Percentiles rank a stretch among this genome's conserved stretches.
Conservation (phyloP, 2,329 filamentous ascomycete genomes). For the Bipolaris gigantea region DNA sequence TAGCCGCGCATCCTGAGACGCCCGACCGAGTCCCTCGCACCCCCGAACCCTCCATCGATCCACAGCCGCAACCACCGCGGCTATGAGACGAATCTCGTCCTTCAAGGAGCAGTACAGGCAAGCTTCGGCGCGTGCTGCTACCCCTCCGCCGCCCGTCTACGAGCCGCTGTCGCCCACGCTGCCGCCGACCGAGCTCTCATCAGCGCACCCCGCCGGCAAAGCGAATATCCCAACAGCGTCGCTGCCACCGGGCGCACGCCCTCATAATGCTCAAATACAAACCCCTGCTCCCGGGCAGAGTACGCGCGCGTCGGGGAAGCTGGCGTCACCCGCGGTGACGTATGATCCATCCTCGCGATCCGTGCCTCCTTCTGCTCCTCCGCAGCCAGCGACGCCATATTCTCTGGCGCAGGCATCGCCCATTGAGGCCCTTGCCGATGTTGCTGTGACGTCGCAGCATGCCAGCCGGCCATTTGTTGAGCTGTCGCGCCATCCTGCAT, state of each 20-base stretch:
- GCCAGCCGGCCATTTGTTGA: slow-evolving; percentile 39
- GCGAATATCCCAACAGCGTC: slow-evolving; percentile 14
- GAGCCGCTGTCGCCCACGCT: slow-evolving; percentile 44
- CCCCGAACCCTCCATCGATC: slow-evolving; percentile 21
- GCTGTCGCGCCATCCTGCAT: slow-evolving; percentile 26
- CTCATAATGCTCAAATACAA: slow-evolving; percentile 13
- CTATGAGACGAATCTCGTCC: slow-evolving; percentile 35
- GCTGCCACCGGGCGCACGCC: slow-evolving; percentile 8
- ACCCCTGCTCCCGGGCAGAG: neutral
- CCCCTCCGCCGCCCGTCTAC: slow-evolving; percentile 38
- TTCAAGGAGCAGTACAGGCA: slow-evolving; percentile 41
- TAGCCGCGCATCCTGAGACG: slow-evolving; percentile 35
- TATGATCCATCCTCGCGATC: slow-evolving; percentile 23
- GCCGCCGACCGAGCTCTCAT: slow-evolving; percentile 20
- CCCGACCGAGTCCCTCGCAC: slow-evolving; percentile 25
- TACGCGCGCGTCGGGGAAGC: slow-evolving; percentile 16
- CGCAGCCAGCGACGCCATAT: slow-evolving; percentile 13
- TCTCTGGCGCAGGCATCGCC: slow-evolving; percentile 38
- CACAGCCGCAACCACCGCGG: slow-evolving; percentile 23
- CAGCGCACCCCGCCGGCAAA: slow-evolving; percentile 28
- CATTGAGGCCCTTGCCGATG: slow-evolving; percentile 51
- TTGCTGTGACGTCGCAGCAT: slow-evolving; percentile 43
- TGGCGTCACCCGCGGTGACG: slow-evolving; percentile 14
- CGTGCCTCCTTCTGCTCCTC: slow-evolving; percentile 26
- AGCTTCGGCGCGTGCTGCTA: slow-evolving; percentile 34